Percentiles rank a stretch among this genome's conserved stretches.
Conservation (phyloP, 1,139 yeast genomes). For the Debaryomycetaceae sp. region DNA sequence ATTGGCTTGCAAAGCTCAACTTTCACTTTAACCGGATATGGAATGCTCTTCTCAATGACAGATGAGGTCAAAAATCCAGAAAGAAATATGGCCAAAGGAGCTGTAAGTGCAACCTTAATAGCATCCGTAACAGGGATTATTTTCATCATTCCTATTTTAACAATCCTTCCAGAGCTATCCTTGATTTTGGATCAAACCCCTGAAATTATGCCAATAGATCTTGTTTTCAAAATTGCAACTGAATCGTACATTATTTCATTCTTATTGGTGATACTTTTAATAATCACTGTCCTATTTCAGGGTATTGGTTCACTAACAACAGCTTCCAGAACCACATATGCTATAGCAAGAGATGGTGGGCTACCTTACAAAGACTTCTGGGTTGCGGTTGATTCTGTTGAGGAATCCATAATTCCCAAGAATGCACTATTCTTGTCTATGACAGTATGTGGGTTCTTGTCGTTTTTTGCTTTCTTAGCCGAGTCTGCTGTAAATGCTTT, state of each 20-base stretch:
- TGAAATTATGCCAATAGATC: constrained; percentile 61
- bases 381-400: constrained; percentile 60
- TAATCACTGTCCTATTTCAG: constrained; percentile 73
- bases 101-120: constrained; percentile 60
- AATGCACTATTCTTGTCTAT: constrained; percentile 72
- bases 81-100: constrained; percentile 73
- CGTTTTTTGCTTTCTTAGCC: constrained; percentile 64
- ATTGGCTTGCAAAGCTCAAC: constrained; percentile 77
- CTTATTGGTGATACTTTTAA: constrained; percentile 59
- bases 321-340: constrained; percentile 81
- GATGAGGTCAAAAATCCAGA: constrained; percentile 81
- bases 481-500: constrained; percentile 80
- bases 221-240: constrained; percentile 67
- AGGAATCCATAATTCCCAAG: constrained; percentile 61
- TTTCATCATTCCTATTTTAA: constrained; percentile 66
- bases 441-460: constrained; percentile 57
- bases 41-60: constrained; percentile 75
- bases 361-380: constrained; percentile 66
- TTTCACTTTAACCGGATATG: constrained; percentile 78
- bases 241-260: constrained; percentile 65
- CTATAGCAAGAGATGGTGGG: constrained; percentile 87
- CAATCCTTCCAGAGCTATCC: constrained; percentile 64
- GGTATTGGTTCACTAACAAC: constrained; percentile 80
- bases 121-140: constrained; percentile 67
- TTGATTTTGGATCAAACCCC: constrained; percentile 56